Conservation (phyloP, 176 grass and related monocot species). For the Paspalum notatum region DNA sequence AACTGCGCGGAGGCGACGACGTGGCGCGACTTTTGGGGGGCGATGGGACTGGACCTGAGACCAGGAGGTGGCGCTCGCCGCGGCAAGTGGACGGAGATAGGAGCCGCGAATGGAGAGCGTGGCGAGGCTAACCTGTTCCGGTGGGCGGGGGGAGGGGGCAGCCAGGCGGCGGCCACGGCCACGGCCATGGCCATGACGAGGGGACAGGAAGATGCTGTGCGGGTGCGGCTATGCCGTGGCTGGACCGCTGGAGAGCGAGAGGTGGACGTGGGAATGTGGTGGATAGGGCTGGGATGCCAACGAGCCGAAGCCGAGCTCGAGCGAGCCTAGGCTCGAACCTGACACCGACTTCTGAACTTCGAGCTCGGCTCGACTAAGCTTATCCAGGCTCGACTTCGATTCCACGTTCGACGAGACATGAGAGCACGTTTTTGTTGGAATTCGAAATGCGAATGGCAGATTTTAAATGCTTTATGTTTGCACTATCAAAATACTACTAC, state of each 20-base stretch:
- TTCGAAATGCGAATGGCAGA: no score
- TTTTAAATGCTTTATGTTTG: no score
- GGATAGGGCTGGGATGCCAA: slow-evolving; percentile 4
- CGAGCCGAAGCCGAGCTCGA: slow-evolving; percentile 10
- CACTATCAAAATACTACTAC: no score
- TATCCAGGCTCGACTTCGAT: no score
- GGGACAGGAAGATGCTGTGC: background rate
- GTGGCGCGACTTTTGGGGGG: slow-evolving; percentile 16
- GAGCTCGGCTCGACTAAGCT: background rate
- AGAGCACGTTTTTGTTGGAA: no score
- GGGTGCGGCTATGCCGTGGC: background rate
- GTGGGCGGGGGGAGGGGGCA: slow-evolving; percentile 22
- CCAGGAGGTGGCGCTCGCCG: background rate
- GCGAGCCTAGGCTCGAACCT: background rate
- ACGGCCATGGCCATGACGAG: background rate
- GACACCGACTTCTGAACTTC: background rate
- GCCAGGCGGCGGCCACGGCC: slow-evolving; percentile 7
- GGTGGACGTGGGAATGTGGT: slow-evolving; percentile 2
- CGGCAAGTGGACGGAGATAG: background rate
- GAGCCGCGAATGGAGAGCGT: background rate
- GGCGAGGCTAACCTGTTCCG: background rate
- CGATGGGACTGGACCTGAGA: background rate
- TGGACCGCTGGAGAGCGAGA: background rate
- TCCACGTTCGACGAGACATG: no score
- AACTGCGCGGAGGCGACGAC: slow-evolving; percentile 57